Conservation (phyloP, 257 asterid genomes). For the Prunella vulgaris region DNA sequence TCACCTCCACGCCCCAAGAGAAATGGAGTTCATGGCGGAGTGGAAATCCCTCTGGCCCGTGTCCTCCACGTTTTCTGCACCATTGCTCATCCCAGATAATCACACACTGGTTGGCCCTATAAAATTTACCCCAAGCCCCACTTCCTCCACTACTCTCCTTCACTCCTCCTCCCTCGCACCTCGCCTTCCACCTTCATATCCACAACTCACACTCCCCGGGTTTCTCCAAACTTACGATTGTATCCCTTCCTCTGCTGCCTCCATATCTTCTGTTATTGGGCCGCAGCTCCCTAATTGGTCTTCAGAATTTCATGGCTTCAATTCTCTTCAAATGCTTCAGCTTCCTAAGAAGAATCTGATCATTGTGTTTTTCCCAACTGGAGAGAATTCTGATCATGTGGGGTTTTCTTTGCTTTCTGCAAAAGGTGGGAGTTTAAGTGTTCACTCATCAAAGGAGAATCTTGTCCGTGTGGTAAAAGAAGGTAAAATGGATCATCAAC, state of each 20-base stretch:
- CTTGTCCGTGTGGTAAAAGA: conserved; percentile 26
- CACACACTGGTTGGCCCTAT: conserved; percentile 46
- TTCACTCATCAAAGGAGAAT: conserved; percentile 13
- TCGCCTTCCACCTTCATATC: conserved; percentile 50
- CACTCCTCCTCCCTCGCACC: conserved; percentile 41
- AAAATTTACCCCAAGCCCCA: conserved; percentile 37
- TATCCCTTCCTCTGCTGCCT: conserved; percentile 30
- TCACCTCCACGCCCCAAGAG: background rate
- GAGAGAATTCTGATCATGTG: conserved; percentile 56
- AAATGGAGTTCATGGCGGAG: conserved; percentile 51
- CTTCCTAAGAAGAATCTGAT: conserved; percentile 23
- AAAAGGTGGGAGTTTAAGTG: conserved; percentile 30
- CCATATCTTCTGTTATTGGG: conserved; percentile 37
- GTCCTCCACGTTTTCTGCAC: conserved; percentile 47
- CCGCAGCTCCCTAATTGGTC: conserved; percentile 25
- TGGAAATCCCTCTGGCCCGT: conserved; percentile 65
- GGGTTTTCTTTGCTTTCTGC: conserved; percentile 46
- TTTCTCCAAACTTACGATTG: conserved; percentile 34
- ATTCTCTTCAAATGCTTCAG: conserved; percentile 52
- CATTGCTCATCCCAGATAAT: conserved; percentile 32
- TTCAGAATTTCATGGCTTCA: conserved; percentile 41
- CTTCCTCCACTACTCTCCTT: conserved; percentile 36
- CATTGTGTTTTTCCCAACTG: conserved; percentile 54
- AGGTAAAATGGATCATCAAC: conserved; percentile 28
- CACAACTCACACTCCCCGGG: conserved; percentile 34